Evolutionary conservation across 2,329 filamentous ascomycete genomes (phyloP).

Genomic region (Cladosporium oxysporum): DNA sequence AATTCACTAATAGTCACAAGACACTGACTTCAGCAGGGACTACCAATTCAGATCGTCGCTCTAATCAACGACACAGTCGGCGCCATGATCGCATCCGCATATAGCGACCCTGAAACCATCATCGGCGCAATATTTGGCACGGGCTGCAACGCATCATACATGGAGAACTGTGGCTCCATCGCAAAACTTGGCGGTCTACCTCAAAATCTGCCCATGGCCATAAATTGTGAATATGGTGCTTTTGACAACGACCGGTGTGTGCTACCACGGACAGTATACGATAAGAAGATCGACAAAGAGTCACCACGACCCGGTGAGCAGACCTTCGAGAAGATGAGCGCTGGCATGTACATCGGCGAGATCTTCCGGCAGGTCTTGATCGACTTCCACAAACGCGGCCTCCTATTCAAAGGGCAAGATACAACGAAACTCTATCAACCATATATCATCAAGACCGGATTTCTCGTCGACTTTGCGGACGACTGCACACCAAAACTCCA

Average conservation of each 20-base stretch:
- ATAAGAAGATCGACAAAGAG: constrained; percentile 83
- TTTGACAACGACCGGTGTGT: constrained; percentile 95
- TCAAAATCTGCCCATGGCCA: constrained; percentile 80
- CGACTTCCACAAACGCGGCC: constrained; percentile 74
- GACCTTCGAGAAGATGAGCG: constrained; percentile 97
- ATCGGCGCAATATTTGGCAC: constrained; percentile 94
- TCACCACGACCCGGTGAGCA: constrained; percentile 93
- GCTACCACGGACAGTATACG: constrained; percentile 83
- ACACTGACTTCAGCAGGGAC: constrained; percentile 55
- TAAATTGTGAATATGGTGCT: constrained; percentile 97
- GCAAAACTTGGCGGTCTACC: constrained; percentile 80
- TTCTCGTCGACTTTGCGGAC: constrained; percentile 86
- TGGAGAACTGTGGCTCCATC: constrained; percentile 80
- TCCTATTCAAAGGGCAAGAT: constrained; percentile 80
- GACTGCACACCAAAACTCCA: constrained; percentile 32
- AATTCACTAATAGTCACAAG: not conserved
- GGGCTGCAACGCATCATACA: constrained; percentile 91
- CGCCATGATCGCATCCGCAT: constrained; percentile 85
- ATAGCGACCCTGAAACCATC: constrained; percentile 80
- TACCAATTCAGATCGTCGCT: constrained; percentile 81
- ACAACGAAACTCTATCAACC: constrained; percentile 74
- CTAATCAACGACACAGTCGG: constrained; percentile 94
- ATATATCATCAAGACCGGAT: constrained; percentile 86
- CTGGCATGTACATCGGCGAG: constrained; percentile 90
- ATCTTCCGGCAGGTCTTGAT: constrained; percentile 87